Conservation (phyloP, 2,329 filamentous ascomycete genomes). For the Nannizzia gypsea region DNA sequence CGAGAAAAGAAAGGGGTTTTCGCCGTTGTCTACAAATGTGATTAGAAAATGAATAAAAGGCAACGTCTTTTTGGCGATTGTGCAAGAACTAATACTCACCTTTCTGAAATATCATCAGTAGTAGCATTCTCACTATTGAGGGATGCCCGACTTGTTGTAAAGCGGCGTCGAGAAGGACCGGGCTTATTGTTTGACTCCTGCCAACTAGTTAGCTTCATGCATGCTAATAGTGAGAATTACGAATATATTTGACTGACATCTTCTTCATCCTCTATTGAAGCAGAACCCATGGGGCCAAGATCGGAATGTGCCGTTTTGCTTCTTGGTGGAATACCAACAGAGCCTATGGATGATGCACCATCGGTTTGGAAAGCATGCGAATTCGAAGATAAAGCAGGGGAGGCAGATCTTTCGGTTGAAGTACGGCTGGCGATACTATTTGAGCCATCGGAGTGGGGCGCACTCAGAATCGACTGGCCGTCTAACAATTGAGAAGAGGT, state of each 20-base stretch:
- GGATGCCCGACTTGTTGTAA: neutral
- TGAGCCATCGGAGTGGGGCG: conserved; percentile 19
- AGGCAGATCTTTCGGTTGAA: conserved; percentile 28
- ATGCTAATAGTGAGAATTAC: too few relatives aligned
- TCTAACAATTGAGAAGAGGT: conserved; percentile 56
- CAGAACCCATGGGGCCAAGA: neutral
- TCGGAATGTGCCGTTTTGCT: neutral
- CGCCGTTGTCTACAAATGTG: neutral
- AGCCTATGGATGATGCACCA: conserved; percentile 8
- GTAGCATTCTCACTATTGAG: neutral
- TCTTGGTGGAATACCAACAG: neutral
- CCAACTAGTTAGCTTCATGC: neutral
- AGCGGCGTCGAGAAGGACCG: neutral
- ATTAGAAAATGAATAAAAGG: neutral
- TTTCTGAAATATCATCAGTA: neutral
- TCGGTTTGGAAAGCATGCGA: conserved; percentile 28
- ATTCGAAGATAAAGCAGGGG: conserved; percentile 26
- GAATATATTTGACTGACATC: neutral
- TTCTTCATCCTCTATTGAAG: neutral
- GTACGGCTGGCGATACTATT: conserved; percentile 28
- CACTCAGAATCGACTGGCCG: conserved; percentile 5
- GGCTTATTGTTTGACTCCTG: neutral
- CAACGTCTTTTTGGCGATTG: too few relatives aligned
- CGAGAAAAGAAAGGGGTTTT: conserved; percentile 26
- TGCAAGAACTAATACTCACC: neutral